These are phyloP conservation scores for Pythium aquatile DNA, from an alignment of 352 stramenopile genomes.

Conservation along the genomic window DNA sequence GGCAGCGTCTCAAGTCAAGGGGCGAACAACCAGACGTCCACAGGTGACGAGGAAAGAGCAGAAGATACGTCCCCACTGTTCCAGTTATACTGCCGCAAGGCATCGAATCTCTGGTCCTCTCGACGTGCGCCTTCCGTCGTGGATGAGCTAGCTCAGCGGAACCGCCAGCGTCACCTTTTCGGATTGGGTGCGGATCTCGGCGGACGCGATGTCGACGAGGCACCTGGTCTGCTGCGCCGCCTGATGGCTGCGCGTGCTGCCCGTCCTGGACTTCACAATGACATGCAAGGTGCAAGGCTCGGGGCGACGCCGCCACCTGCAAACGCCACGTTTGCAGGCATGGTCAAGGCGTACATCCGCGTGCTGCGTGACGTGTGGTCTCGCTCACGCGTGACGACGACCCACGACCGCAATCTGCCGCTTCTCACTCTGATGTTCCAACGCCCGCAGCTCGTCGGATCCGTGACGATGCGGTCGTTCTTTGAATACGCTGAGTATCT, in stretches of 20 bases:
- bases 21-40: not conserved
- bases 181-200: not conserved
- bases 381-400: conserved; percentile 9
- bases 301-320: not conserved
- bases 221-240: not conserved
- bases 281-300: not conserved
- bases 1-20: conserved; percentile 4
- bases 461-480: conserved; percentile 47
- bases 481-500: conserved; percentile 72
- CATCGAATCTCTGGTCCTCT: conserved; percentile 14
- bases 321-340: not conserved
- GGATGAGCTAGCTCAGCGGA: not conserved
- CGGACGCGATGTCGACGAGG: not conserved
- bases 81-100: conserved; percentile 26
- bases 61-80: conserved; percentile 13
- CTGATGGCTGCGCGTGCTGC: not conserved
- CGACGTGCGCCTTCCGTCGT: not conserved
- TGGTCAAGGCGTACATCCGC: conserved; percentile 18
- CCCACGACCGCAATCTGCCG: conserved; percentile 14
- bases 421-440: conserved; percentile 31
- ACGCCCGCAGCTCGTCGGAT: conserved; percentile 32
- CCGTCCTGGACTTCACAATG: not conserved
- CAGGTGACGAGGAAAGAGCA: too few species aligned
- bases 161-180: not conserved
- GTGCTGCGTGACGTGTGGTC: conserved; percentile 19